Evolutionary conservation across 1,284 basidiomycete species (phyloP).

Genomic region (Sporisorium iseilematis-ciliati): DNA sequence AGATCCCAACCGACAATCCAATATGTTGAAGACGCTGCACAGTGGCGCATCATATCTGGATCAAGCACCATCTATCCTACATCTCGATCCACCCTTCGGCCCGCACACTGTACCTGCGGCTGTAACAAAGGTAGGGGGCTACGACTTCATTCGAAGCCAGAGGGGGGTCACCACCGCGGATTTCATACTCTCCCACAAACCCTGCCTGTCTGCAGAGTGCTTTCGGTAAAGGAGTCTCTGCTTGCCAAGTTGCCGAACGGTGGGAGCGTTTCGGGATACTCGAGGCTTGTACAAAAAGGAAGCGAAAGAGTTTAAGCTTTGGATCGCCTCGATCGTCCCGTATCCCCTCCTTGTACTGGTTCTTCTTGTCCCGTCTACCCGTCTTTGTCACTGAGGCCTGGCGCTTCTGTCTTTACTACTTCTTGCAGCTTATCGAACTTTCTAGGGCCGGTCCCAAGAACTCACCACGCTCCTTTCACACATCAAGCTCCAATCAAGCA

Average conservation of each 20-base stretch:
- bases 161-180: no score
- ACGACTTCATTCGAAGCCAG: neutral
- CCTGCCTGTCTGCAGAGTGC: no score
- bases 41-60: conserved; percentile 14
- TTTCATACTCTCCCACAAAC: no score
- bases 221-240: no score
- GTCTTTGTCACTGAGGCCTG: conserved; percentile 6
- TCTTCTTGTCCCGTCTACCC: conserved; percentile 1
- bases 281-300: no score
- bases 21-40: conserved; percentile 13
- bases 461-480: conserved; percentile 1
- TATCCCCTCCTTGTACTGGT: neutral
- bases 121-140: neutral
- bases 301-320: no score
- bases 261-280: no score
- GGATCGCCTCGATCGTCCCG: neutral
- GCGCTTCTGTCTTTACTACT: conserved; percentile 1
- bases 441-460: conserved; percentile 16
- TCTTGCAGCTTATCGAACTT: neutral
- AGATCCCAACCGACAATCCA: neutral
- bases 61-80: conserved; percentile 34
- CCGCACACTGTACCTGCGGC: neutral
- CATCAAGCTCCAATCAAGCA: neutral
- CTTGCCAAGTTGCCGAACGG: neutral
- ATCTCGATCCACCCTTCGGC: neutral